Evolutionary conservation across 768 basidiomycete genomes (phyloP).

Genomic region (Pisolithus marmoratus): DNA sequence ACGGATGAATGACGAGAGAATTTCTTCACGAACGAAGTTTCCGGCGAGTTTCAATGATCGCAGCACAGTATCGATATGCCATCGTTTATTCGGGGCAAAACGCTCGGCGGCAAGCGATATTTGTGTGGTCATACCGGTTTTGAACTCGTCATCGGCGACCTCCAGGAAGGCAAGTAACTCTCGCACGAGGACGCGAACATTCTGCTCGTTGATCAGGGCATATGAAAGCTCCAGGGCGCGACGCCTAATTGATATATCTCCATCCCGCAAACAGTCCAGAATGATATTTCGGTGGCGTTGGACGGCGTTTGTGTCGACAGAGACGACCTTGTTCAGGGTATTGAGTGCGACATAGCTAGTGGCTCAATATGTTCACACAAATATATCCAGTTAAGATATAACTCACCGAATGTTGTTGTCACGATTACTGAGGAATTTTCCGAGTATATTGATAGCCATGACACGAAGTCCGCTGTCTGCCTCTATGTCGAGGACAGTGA

Average conservation of each 20-base stretch:
- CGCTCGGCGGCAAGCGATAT: constrained; percentile 93
- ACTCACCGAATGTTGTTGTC: constrained; percentile 97
- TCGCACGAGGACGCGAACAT: constrained; percentile 86
- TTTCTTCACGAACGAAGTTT: constrained; percentile 96
- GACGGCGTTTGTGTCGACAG: constrained; percentile 96
- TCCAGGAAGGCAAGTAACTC: constrained; percentile 96
- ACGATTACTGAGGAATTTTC: constrained; percentile 94
- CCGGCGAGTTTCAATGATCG: constrained; percentile 92
- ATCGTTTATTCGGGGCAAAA: constrained; percentile 95
- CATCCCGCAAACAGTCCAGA: constrained; percentile 98
- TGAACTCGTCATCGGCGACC: constrained; percentile 98
- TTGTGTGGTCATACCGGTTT: constrained; percentile 95
- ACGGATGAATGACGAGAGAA: constrained; percentile 90
- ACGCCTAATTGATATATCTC: constrained; percentile 96
- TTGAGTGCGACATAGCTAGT: constrained; percentile 95
- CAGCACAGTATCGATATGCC: constrained; percentile 98
- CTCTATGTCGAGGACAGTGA: constrained; percentile 95
- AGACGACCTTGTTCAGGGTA: constrained; percentile 96
- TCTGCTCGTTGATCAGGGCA: constrained; percentile 91
- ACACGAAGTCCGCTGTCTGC: constrained; percentile 93
- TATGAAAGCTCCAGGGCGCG: constrained; percentile 96
- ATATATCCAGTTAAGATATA: background rate
- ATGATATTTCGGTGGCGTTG: constrained; percentile 98
- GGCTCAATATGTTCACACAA: background rate
- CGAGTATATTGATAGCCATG: constrained; percentile 99